phyloP scores from a whole-genome alignment of 768 basidiomycete species.

The Chalciporus sphaerocephalus region DNA sequence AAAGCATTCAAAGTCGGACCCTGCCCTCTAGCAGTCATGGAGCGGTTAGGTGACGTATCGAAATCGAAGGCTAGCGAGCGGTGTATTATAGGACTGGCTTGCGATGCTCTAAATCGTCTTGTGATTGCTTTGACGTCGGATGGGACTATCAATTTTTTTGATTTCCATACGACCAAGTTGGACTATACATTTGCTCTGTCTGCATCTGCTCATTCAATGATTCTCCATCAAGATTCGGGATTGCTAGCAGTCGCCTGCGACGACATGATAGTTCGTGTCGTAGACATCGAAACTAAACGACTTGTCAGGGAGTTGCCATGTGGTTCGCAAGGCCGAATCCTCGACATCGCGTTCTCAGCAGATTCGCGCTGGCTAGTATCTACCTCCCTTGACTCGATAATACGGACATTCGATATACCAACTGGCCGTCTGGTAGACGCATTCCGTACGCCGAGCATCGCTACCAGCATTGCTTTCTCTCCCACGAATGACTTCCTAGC shows the following conservation, averaged over 20 bases:
- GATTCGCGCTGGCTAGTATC: slow-evolving; percentile 93
- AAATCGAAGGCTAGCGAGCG: slow-evolving; percentile 45
- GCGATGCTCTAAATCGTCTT: slow-evolving; percentile 76
- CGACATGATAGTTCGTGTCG: slow-evolving; percentile 76
- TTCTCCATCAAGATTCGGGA: slow-evolving; percentile 80
- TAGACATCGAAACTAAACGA: slow-evolving; percentile 87
- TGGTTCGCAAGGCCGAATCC: slow-evolving; percentile 77
- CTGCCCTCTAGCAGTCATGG: slow-evolving; percentile 51
- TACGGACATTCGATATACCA: slow-evolving; percentile 94
- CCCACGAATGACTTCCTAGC: slow-evolving; percentile 96
- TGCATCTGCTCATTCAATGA: slow-evolving; percentile 64
- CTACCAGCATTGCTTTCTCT: slow-evolving; percentile 88
- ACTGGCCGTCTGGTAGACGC: slow-evolving; percentile 90
- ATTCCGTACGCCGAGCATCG: slow-evolving; percentile 82
- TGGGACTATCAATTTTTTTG: slow-evolving; percentile 91
- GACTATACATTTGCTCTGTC: slow-evolving; percentile 64
- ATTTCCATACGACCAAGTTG: slow-evolving; percentile 84
- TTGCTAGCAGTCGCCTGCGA: slow-evolving; percentile 82
- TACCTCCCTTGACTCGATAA: slow-evolving; percentile 84
- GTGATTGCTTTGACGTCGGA: slow-evolving; percentile 85
- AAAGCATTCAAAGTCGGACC: slow-evolving; percentile 69
- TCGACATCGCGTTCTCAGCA: slow-evolving; percentile 92
- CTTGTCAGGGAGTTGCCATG: slow-evolving; percentile 80
- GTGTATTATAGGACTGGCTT: slow-evolving; percentile 75
- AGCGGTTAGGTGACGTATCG: slow-evolving; percentile 37